phyloP scores from a whole-genome alignment of 768 basidiomycete genomes.

The Suillus subalutaceus region DNA sequence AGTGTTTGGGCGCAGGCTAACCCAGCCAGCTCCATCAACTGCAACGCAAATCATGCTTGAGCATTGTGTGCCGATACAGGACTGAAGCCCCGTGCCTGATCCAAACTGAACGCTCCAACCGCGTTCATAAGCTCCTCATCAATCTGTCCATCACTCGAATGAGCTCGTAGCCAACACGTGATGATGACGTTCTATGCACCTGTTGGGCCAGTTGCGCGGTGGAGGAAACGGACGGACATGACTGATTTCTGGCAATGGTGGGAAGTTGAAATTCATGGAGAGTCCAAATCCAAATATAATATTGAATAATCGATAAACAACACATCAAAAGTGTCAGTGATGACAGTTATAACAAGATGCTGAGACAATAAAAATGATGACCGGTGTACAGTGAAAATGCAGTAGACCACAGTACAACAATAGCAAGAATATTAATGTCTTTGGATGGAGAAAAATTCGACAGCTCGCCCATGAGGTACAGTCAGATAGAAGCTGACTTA shows the following conservation, averaged over 20 bases:
- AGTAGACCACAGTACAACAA: conserved; percentile 1
- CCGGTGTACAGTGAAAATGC: background rate
- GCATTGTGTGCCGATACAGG: background rate
- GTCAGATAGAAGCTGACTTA: conserved; percentile 30
- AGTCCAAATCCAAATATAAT: background rate
- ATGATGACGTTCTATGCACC: conserved; percentile 38
- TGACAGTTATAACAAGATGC: background rate
- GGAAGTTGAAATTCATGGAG: background rate
- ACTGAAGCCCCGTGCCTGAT: conserved; percentile 60
- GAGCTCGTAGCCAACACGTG: background rate
- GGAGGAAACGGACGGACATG: conserved; percentile 67
- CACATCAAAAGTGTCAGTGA: background rate
- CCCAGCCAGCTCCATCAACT: conserved; percentile 98
- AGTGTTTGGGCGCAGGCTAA: conserved; percentile 90
- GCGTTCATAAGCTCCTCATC: conserved; percentile 92
- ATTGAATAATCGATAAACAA: conserved; percentile 7
- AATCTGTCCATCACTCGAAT: conserved; percentile 53
- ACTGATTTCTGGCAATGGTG: conserved; percentile 8
- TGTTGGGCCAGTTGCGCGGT: conserved; percentile 78
- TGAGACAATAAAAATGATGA: background rate
- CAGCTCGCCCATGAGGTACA: background rate
- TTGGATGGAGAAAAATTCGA: conserved; percentile 3
- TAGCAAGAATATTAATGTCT: conserved; percentile 5
- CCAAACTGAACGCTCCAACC: conserved; percentile 90
- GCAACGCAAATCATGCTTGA: conserved; percentile 10